Conservation (phyloP, 306 rosid species). For the Cicer arietinum region DNA sequence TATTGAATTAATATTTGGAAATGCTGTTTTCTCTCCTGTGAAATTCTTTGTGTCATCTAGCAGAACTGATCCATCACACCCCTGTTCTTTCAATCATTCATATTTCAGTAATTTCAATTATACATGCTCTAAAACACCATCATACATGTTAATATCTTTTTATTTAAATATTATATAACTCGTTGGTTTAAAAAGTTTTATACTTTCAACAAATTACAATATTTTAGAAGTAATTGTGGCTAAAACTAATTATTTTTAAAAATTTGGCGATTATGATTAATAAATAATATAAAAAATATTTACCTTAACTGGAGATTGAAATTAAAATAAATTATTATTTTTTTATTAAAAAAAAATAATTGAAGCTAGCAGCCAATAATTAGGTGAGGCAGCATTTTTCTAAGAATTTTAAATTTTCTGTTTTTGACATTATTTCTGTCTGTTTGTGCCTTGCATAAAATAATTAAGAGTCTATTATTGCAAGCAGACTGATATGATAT, state of each 20-base stretch:
- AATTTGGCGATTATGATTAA: too few species aligned
- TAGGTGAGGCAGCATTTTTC: not conserved
- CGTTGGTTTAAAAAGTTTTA: too few species aligned
- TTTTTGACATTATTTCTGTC: conserved; percentile 9
- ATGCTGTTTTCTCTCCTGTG: conserved; percentile 48
- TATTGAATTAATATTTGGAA: conserved; percentile 45
- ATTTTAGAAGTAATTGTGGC: too few species aligned
- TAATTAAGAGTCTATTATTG: conserved; percentile 26
- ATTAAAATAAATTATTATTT: conserved; percentile 4
- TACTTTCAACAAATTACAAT: too few species aligned
- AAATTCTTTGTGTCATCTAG: conserved; percentile 46
- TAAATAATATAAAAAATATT: too few species aligned
- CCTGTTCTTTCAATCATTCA: conserved; percentile 36
- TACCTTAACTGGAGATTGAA: not conserved
- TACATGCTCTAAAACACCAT: not conserved
- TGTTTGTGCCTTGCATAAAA: not conserved
- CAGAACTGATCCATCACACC: conserved; percentile 54
- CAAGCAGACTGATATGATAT: conserved; percentile 6
- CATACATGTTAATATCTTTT: not conserved
- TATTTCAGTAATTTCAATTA: not conserved
- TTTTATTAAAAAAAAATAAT: not conserved
- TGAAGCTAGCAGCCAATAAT: conserved; percentile 18
- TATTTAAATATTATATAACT: not conserved
- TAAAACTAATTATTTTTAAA: too few species aligned
- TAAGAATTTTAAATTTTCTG: conserved; percentile 8